A percentile compares a stretch with the other conserved stretches of the same genome.
Conservation (phyloP, 345 rosid genomes). For the Eucalyptus shirleyi region DNA sequence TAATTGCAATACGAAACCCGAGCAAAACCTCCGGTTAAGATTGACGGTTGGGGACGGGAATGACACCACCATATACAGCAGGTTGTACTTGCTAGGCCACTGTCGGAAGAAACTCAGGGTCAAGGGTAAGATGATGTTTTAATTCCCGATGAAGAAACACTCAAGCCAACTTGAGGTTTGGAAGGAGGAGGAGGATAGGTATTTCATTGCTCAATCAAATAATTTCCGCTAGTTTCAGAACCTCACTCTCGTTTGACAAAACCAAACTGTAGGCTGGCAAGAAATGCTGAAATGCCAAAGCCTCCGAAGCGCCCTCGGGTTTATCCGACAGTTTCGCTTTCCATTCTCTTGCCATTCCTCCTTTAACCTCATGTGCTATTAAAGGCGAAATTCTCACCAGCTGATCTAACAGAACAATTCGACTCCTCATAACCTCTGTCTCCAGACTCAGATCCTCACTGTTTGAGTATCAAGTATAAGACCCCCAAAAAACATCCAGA, state of each 20-base stretch:
- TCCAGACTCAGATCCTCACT: not conserved
- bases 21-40: not conserved
- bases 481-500: conserved; percentile 25
- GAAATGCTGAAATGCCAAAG: conserved; percentile 17
- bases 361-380: conserved; percentile 2
- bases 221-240: conserved; percentile 2
- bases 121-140: not conserved
- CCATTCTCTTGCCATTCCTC: conserved; percentile 24
- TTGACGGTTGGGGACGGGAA: too few species aligned
- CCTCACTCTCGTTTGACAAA: conserved; percentile 5
- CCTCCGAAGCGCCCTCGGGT: conserved; percentile 8
- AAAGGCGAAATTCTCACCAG: conserved; percentile 12
- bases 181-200: too few species aligned
- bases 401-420: conserved; percentile 24
- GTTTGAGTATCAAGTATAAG: conserved; percentile 7
- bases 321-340: conserved; percentile 6
- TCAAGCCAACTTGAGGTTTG: not conserved
- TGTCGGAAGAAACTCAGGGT: not conserved
- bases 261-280: conserved; percentile 21
- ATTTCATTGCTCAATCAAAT: not conserved
- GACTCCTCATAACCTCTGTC: conserved; percentile 7
- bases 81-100: too few species aligned
- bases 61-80: too few species aligned
- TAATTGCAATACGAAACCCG: not conserved
- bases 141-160: not conserved